Evolutionary conservation across 2,329 filamentous ascomycete genomes (phyloP).

Genomic region (Aureobasidium sp.): DNA sequence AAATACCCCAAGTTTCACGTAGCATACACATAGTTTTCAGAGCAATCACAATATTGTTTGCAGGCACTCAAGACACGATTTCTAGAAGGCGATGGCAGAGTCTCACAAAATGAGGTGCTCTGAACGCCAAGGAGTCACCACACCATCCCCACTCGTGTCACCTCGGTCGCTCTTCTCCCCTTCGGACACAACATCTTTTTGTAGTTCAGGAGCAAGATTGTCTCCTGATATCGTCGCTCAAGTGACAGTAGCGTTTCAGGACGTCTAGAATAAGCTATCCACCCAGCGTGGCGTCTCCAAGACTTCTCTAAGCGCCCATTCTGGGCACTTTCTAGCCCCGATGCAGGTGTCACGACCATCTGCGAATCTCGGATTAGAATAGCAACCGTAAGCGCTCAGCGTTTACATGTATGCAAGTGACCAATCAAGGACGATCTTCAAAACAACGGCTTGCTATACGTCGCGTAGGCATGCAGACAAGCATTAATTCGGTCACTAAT

Average conservation of each 20-base stretch:
- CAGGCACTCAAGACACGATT: neutral
- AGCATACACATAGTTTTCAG: no score
- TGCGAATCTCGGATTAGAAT: constrained; percentile 4
- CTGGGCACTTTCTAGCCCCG: neutral
- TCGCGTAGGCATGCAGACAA: constrained; percentile 1
- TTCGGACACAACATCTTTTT: neutral
- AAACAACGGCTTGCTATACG: neutral
- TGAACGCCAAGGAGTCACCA: neutral
- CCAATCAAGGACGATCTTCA: neutral
- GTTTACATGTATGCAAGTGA: neutral
- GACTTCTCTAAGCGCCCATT: neutral
- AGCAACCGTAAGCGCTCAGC: constrained; percentile 10
- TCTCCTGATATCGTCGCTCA: neutral
- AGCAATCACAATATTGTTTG: neutral
- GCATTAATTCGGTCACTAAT: neutral
- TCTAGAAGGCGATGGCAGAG: neutral
- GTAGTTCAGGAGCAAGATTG: no score
- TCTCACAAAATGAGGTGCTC: neutral
- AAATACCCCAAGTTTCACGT: neutral
- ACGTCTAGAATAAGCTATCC: neutral
- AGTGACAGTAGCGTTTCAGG: neutral
- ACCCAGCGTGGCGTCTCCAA: neutral
- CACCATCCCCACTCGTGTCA: neutral
- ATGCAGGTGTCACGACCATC: constrained; percentile 3
- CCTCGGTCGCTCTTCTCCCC: neutral